A percentile compares a stretch with the other conserved stretches of the same genome.
Evolutionary conservation across 1,284 basidiomycete species (phyloP).

Genomic region (Schizopora paradoxa): DNA sequence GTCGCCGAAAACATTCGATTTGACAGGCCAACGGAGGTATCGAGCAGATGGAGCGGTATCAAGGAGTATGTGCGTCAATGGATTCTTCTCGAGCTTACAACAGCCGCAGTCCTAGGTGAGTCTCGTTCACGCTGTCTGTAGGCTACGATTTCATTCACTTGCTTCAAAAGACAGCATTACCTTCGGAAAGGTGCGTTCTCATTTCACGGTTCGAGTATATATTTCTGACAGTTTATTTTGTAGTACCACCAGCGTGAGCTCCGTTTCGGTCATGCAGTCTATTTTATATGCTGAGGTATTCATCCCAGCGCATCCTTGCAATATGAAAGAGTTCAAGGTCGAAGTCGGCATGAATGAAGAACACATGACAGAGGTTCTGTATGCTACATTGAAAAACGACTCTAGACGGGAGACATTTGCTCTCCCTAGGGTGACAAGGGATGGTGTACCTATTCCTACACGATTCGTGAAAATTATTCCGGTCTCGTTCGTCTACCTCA

Average conservation of each 20-base stretch:
- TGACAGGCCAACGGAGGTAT: slow-evolving; percentile 57
- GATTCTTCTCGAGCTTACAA: slow-evolving; percentile 61
- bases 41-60: slow-evolving; percentile 68
- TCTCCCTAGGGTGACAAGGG: slow-evolving; percentile 47
- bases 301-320: slow-evolving; percentile 65
- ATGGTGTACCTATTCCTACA: slow-evolving; percentile 54
- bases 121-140: slow-evolving; percentile 21
- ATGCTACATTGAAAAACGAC: slow-evolving; percentile 61
- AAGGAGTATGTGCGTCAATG: slow-evolving; percentile 55
- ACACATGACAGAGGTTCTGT: slow-evolving; percentile 59
- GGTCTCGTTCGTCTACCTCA: slow-evolving; percentile 47
- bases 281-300: neutral
- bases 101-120: slow-evolving; percentile 59
- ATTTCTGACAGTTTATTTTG: slow-evolving; percentile 3
- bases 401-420: slow-evolving; percentile 55
- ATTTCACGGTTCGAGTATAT: slow-evolving; percentile 9
- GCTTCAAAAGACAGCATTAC: slow-evolving; percentile 53
- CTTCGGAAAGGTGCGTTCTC: slow-evolving; percentile 65
- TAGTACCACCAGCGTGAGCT: slow-evolving; percentile 54
- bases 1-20: slow-evolving; percentile 60
- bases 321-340: slow-evolving; percentile 75
- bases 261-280: slow-evolving; percentile 3
- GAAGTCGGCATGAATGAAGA: slow-evolving; percentile 59
- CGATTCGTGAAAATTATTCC: slow-evolving; percentile 70
- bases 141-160: neutral